A percentile compares a stretch with the other conserved stretches of the same genome.
Conservation (phyloP, 345 rosid genomes). For the Rhodamnia argentea region DNA sequence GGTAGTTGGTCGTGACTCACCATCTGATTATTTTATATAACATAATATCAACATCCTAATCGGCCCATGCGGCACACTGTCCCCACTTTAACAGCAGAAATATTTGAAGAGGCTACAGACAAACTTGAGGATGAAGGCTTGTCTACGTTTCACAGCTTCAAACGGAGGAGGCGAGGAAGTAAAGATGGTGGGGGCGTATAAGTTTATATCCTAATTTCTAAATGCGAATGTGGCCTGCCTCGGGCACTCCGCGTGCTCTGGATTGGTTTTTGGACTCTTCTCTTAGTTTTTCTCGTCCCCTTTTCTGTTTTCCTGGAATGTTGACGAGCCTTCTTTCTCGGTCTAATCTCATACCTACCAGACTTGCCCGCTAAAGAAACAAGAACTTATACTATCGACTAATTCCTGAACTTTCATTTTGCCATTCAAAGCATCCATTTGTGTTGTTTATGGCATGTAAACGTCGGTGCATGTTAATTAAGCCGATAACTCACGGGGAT, state of each 20-base stretch:
- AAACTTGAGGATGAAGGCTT: not conserved
- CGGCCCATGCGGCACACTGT: not conserved
- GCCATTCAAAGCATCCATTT: not conserved
- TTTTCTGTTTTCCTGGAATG: not conserved
- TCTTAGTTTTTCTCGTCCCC: not conserved
- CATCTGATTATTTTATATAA: not conserved
- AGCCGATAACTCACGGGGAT: not conserved
- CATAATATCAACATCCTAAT: not conserved
- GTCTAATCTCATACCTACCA: not conserved
- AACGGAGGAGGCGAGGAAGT: not conserved
- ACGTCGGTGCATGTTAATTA: not conserved
- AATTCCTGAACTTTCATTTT: not conserved
- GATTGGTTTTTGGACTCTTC: not conserved
- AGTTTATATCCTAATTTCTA: not conserved
- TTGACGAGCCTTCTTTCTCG: not conserved
- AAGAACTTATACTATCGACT: not conserved
- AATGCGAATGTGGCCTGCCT: not conserved
- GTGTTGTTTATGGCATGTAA: not conserved
- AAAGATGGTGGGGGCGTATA: not conserved
- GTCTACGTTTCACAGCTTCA: not conserved
- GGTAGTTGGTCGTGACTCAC: not conserved
- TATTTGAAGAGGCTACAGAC: not conserved
- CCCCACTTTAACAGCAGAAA: not conserved
- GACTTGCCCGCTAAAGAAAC: not conserved
- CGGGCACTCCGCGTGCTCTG: not conserved